A percentile compares a stretch with the other conserved stretches of the same genome.
These are phyloP conservation scores for Murraya koenigii DNA, from an alignment of 345 rosid species.

Conservation along the genomic window DNA sequence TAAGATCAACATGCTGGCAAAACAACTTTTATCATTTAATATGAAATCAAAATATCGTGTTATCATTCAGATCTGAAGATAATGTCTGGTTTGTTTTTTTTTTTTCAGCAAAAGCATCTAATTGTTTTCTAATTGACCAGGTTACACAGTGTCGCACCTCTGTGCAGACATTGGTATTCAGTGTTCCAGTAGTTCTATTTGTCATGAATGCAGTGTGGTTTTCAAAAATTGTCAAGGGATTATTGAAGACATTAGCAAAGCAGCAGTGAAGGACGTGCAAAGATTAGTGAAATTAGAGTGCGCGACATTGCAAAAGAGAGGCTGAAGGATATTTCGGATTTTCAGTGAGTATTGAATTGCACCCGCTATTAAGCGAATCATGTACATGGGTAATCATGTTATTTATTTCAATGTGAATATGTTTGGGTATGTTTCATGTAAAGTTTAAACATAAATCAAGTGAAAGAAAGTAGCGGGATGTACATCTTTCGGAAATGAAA, in stretches of 20 bases:
- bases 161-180: conserved; percentile 46
- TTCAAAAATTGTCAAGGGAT: conserved; percentile 69
- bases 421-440: neutral
- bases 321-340: neutral
- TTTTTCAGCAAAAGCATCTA: neutral
- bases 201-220: conserved; percentile 88
- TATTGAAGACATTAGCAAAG: conserved; percentile 72
- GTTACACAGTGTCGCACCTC: conserved; percentile 48
- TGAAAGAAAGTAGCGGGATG: neutral
- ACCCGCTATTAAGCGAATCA: neutral
- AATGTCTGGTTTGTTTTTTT: too few species aligned
- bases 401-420: neutral
- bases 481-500: neutral
- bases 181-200: conserved; percentile 55
- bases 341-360: neutral
- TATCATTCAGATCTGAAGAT: neutral
- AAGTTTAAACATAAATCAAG: neutral
- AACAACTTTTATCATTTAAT: neutral
- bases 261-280: conserved; percentile 30
- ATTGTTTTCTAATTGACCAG: conserved; percentile 32
- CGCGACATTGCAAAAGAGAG: neutral
- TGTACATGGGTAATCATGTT: neutral
- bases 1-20: neutral
- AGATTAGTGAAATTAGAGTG: neutral
- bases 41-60: neutral